Conservation (phyloP, 192 early-diverging fungal species). For the Umbelopsis sp. region DNA sequence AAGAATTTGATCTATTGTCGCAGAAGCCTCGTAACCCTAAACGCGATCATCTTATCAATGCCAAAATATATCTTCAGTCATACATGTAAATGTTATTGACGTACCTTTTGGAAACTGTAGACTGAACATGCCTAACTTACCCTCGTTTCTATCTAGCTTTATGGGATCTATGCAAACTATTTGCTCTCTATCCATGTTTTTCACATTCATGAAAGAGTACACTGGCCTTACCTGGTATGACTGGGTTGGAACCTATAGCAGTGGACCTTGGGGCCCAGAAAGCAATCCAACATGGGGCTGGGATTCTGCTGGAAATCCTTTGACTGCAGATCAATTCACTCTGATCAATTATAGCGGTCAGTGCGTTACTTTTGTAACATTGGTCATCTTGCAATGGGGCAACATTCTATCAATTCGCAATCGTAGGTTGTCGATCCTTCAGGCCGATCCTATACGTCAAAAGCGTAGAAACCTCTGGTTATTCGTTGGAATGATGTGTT, state of each 20-base stretch:
- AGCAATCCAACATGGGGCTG: slow-evolving; percentile 15
- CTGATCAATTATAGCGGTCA: slow-evolving; percentile 51
- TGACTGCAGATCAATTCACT: slow-evolving; percentile 43
- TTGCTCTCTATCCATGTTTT: slow-evolving; percentile 69
- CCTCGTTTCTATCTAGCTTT: slow-evolving; percentile 37
- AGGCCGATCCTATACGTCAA: slow-evolving; percentile 58
- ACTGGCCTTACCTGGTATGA: slow-evolving; percentile 52
- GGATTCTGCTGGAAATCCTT: slow-evolving; percentile 41
- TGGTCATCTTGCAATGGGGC: slow-evolving; percentile 63
- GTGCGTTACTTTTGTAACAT: slow-evolving; percentile 59
- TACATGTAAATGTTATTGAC: slow-evolving; percentile 47
- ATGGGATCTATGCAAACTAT: slow-evolving; percentile 68
- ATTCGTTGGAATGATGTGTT: slow-evolving; percentile 44
- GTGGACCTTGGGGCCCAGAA: slow-evolving; percentile 25
- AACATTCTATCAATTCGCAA: slow-evolving; percentile 62
- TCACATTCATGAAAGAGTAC: slow-evolving; percentile 61
- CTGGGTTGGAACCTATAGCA: slow-evolving; percentile 35
- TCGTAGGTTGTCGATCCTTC: slow-evolving; percentile 53
- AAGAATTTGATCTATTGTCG: slow-evolving; percentile 73
- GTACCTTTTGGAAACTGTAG: too few species aligned
- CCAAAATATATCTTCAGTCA: slow-evolving; percentile 67
- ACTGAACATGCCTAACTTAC: not conserved
- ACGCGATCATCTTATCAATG: slow-evolving; percentile 68
- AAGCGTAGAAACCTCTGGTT: slow-evolving; percentile 57
- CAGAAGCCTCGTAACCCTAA: slow-evolving; percentile 71